Evolutionary conservation across 225 moss, liverwort and hornwort genomes (phyloP).

Genomic region (Pseudisothecium myosuroides): DNA sequence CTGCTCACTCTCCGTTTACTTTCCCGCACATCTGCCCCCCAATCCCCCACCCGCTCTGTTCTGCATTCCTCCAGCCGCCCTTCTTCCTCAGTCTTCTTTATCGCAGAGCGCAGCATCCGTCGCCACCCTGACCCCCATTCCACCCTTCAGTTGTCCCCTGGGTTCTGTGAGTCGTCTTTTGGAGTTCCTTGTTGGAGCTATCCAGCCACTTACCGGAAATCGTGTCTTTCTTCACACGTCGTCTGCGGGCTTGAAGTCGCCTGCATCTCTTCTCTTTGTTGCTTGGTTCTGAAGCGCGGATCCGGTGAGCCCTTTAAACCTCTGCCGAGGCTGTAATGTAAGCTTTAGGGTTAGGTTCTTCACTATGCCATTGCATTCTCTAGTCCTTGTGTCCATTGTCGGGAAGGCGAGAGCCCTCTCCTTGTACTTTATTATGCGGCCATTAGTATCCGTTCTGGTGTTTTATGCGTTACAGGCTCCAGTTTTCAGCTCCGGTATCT

Average conservation of each 20-base stretch:
- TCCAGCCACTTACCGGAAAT: not conserved
- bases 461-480: not conserved
- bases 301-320: not conserved
- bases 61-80: not conserved
- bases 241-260: not conserved
- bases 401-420: not conserved
- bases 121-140: not conserved
- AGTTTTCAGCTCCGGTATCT: not conserved
- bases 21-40: not conserved
- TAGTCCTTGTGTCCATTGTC: not conserved
- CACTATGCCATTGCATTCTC: not conserved
- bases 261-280: not conserved
- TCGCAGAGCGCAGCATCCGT: not conserved
- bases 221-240: not conserved
- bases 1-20: not conserved
- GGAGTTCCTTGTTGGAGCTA: not conserved
- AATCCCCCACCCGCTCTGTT: not conserved
- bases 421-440: not conserved
- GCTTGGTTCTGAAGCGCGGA: not conserved
- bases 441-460: not conserved
- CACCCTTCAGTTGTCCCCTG: not conserved
- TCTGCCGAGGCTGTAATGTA: not conserved
- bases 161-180: not conserved
- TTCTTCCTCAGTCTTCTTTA: not conserved
- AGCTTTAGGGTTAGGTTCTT: conserved; percentile 13